Conservation (phyloP, 1,284 basidiomycete genomes). For the Pascua guehoae region DNA sequence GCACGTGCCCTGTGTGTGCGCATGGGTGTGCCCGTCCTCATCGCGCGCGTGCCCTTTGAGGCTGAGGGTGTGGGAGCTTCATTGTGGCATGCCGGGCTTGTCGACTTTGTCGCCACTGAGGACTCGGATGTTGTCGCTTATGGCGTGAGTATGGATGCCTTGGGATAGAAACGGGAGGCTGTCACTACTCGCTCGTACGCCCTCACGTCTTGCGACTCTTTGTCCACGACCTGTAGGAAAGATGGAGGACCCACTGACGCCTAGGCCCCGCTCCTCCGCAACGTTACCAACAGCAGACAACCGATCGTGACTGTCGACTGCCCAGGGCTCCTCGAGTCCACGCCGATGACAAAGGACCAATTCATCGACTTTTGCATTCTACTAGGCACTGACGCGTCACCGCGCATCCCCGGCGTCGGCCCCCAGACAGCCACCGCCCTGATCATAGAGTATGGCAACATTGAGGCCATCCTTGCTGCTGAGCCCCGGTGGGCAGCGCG, state of each 20-base stretch:
- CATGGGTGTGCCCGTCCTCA: constrained; percentile 73
- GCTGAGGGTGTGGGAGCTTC: constrained; percentile 77
- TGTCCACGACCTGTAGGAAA: neutral
- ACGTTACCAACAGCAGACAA: constrained; percentile 59
- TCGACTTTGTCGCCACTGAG: constrained; percentile 81
- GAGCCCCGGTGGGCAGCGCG: neutral
- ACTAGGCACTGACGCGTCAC: constrained; percentile 82
- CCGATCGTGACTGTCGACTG: constrained; percentile 66
- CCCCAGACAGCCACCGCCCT: constrained; percentile 68
- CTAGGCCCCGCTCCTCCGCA: constrained; percentile 70
- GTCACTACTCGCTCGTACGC: too few relatives aligned
- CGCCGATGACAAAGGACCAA: constrained; percentile 56
- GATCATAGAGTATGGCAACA: constrained; percentile 64
- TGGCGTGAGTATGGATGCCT: constrained; percentile 27
- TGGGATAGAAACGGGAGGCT: neutral
- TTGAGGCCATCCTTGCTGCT: constrained; percentile 64
- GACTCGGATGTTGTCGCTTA: constrained; percentile 59
- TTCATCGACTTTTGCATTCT: constrained; percentile 80
- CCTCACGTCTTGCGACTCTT: too few relatives aligned
- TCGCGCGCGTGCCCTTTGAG: constrained; percentile 65
- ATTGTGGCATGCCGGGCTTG: constrained; percentile 65
- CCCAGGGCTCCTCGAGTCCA: constrained; percentile 57
- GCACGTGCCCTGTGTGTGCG: constrained; percentile 56
- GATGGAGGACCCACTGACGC: neutral
- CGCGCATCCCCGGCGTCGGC: constrained; percentile 73